Evolutionary conservation across 352 stramenopile genomes (phyloP).

Genomic region (Phytopythium litorale): DNA sequence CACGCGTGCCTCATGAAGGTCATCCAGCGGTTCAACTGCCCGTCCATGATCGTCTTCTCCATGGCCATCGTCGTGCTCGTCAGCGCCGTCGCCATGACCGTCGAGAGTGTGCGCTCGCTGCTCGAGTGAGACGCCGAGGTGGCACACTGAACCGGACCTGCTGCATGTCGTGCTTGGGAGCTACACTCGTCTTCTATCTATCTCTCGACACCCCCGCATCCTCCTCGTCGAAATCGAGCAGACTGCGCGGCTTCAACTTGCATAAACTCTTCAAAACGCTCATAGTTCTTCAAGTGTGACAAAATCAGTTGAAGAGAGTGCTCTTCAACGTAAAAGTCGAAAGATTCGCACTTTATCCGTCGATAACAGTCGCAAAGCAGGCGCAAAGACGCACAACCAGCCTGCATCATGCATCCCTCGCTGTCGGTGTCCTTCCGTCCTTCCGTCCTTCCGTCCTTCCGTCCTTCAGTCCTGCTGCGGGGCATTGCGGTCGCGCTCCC

Average conservation of each 20-base stretch:
- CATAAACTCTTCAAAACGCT: too few species aligned
- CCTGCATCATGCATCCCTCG: too few species aligned
- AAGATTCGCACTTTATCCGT: too few species aligned
- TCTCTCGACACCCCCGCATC: not conserved
- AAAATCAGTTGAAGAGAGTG: too few species aligned
- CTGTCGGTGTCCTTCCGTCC: too few species aligned
- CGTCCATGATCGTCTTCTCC: conserved; percentile 66
- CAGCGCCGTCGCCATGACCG: conserved; percentile 57
- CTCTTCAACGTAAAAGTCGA: too few species aligned
- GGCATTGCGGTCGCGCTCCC: too few species aligned
- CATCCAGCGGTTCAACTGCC: conserved; percentile 54
- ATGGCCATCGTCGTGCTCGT: conserved; percentile 65
- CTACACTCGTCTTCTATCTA: not conserved
- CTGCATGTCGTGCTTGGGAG: not conserved
- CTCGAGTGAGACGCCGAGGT: conserved; percentile 5
- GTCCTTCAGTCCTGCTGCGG: too few species aligned
- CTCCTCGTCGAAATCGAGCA: not conserved
- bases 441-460: too few species aligned
- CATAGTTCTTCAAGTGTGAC: too few species aligned
- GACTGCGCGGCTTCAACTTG: not conserved
- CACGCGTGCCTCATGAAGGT: conserved; percentile 48
- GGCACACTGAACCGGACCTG: not conserved
- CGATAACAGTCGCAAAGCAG: too few species aligned
- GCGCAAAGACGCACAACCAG: too few species aligned
- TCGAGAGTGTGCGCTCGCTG: conserved; percentile 44